These are phyloP conservation scores for Cyamopsis tetragonoloba DNA, from an alignment of 306 rosid genomes.

Conservation along the genomic window DNA sequence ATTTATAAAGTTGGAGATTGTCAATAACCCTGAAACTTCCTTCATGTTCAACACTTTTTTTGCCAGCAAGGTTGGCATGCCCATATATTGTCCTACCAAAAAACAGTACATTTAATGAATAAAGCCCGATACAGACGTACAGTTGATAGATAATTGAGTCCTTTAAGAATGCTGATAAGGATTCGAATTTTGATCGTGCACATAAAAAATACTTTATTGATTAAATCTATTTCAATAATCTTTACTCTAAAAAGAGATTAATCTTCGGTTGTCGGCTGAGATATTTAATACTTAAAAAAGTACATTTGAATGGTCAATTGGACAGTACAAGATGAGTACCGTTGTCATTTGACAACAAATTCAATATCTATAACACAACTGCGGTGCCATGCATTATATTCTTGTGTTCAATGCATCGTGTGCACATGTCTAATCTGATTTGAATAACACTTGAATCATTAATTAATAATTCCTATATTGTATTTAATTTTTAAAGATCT, in stretches of 20 bases:
- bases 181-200: too few relatives aligned
- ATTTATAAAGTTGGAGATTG: neutral
- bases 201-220: too few relatives aligned
- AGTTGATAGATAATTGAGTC: too few relatives aligned
- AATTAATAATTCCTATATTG: neutral
- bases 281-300: too few relatives aligned
- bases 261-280: too few relatives aligned
- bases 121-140: too few relatives aligned
- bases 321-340: conserved; percentile 23
- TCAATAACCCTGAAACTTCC: conserved; percentile 32
- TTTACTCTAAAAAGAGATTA: too few relatives aligned
- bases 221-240: too few relatives aligned
- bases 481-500: neutral
- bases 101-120: conserved; percentile 18
- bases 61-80: conserved; percentile 31
- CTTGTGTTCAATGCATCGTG: conserved; percentile 26
- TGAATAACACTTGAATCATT: neutral
- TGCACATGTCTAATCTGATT: conserved; percentile 5
- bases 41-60: neutral
- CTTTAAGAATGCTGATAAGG: too few relatives aligned
- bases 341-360: conserved; percentile 13
- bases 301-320: conserved; percentile 26
- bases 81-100: conserved; percentile 12
- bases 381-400: neutral
- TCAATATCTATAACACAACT: conserved; percentile 7